Base-by-base conservation (phyloP, 2,329 filamentous ascomycete genomes). In the Fusarium kyushuense region DNA sequence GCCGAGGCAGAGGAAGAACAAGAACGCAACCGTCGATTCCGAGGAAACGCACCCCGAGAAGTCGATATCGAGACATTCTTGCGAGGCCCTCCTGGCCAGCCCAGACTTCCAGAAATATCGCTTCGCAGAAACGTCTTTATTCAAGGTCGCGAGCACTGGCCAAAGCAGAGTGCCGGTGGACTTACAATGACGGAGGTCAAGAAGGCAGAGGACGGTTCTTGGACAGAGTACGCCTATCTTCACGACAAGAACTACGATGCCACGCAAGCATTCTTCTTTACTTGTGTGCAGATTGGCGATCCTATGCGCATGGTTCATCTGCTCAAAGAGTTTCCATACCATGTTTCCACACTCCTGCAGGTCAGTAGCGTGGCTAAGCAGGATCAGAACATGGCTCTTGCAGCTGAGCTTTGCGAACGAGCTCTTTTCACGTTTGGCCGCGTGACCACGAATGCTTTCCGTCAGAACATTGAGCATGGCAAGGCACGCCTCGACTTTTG, bases 401-500 rank as follows among this genome's bases (percentile, higher is more conserved):
- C 95, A 1, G 91, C 93, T 5, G 94, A 98, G 73, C 86, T 98
- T 3, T 88, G 96, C 54, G 95, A 98, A 80, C 88, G 96, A 45
- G 94, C 95, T 0, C 85, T 99, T 8, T 98, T 97, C 80, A 92
- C 92, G 0, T 95, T 98, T 76, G 96, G 95, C n/a, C 88, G 95
- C 36, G 92, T 94, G 5, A 89, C 93, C 1, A 90, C 96, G 62
- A 95, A 93, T 11, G 88, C 91, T 0, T 99, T 98, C 77, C 85
- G 90, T 10, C 87, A 88, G 57, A 90, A 90, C 66, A 79, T 99
- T 8, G 87, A 91, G 55, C 86, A 90, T 74, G 96, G 96, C 33
- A 89, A 89, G 70, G 94, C 93, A 8, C 87, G 93, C 17, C 81
- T 99, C 12, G 89, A 95, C 74, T 98, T 97, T 76, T 80, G 85